Evolutionary conservation across 2,329 filamentous ascomycete genomes (phyloP).

Genomic region (Venturia pyrina): DNA sequence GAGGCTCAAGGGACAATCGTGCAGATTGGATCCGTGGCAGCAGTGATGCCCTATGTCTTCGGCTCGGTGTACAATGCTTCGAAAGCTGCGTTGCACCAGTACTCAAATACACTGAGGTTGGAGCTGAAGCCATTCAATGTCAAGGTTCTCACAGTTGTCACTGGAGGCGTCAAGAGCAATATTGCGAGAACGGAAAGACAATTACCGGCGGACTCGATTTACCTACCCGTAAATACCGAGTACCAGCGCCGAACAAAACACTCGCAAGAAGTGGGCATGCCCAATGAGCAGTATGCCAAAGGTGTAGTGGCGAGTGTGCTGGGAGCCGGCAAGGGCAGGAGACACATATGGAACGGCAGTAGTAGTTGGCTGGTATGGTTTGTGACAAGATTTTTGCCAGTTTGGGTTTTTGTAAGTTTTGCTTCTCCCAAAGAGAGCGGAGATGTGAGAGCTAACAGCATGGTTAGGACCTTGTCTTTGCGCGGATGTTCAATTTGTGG

Average conservation of each 20-base stretch:
- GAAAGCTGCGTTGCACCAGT: constrained; percentile 50
- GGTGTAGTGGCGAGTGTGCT: constrained; percentile 46
- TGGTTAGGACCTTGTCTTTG: constrained; percentile 34
- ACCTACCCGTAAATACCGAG: constrained; percentile 40
- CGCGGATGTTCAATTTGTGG: constrained; percentile 42
- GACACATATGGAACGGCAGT: constrained; percentile 46
- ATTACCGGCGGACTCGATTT: constrained; percentile 39
- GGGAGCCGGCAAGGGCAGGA: constrained; percentile 17
- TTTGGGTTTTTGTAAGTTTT: constrained; percentile 25
- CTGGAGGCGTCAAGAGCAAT: constrained; percentile 50
- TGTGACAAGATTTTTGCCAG: constrained; percentile 37
- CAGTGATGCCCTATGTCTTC: constrained; percentile 23
- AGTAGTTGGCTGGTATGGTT: constrained; percentile 40
- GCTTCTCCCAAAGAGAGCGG: not conserved
- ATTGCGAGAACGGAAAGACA: constrained; percentile 44
- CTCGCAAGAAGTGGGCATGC: constrained; percentile 44
- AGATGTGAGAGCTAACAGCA: constrained; percentile 21
- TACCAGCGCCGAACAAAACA: constrained; percentile 43
- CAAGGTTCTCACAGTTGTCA: constrained; percentile 40
- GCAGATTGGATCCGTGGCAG: constrained; percentile 35
- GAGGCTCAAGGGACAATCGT: constrained; percentile 35
- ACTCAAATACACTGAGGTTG: constrained; percentile 47
- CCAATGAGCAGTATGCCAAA: constrained; percentile 42
- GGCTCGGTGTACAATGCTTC: constrained; percentile 43
- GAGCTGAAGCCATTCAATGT: constrained; percentile 44